Conservation (phyloP, 306 rosid species). For the Coriaria nepalensis region DNA sequence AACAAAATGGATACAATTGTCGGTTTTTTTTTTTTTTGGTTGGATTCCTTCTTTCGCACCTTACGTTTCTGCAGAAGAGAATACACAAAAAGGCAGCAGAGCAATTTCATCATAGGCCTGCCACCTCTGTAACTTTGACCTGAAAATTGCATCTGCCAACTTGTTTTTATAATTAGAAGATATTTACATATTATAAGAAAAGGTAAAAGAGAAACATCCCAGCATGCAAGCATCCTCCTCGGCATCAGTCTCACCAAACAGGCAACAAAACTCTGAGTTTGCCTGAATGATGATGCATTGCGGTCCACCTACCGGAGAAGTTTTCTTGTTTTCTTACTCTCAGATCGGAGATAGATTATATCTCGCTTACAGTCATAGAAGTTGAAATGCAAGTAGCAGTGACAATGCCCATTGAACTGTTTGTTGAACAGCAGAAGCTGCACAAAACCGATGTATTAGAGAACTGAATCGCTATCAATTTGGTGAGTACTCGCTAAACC, state of each 20-base stretch:
- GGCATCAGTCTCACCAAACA: too few species aligned
- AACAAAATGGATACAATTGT: too few species aligned
- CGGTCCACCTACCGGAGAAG: too few species aligned
- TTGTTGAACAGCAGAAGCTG: constrained; percentile 49
- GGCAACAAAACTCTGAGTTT: too few species aligned
- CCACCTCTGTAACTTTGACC: constrained; percentile 84
- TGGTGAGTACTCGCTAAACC: background rate
- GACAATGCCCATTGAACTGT: constrained; percentile 24
- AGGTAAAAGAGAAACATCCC: background rate
- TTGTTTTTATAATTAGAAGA: constrained; percentile 39
- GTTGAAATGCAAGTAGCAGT: constrained; percentile 28
- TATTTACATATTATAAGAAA: constrained; percentile 40
- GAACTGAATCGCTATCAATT: background rate
- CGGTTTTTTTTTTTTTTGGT: too few species aligned
- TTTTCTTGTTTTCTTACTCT: background rate
- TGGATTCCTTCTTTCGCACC: too few species aligned
- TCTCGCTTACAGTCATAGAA: constrained; percentile 19
- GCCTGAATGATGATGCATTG: too few species aligned
- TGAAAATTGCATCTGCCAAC: constrained; percentile 36
- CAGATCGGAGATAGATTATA: constrained; percentile 4
- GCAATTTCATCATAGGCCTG: constrained; percentile 68
- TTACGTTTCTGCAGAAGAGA: constrained; percentile 21
- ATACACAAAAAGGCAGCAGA: constrained; percentile 54
- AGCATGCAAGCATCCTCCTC: constrained; percentile 30
- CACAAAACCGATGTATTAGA: constrained; percentile 17